These are phyloP conservation scores for Geosiphon pyriformis DNA, from an alignment of 192 early-diverging fungal species.

Conservation along the genomic window DNA sequence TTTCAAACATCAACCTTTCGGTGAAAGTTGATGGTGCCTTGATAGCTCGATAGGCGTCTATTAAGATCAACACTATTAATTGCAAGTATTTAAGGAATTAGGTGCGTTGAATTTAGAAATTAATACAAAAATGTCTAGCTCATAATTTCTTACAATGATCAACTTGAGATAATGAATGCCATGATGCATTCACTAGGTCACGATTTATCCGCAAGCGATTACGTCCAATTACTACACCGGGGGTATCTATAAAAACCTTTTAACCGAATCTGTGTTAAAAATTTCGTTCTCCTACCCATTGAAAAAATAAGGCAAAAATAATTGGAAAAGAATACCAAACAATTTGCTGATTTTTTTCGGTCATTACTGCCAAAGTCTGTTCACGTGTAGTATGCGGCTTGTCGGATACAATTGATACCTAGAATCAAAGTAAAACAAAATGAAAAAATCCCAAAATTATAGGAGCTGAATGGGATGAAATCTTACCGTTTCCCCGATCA, in stretches of 20 bases:
- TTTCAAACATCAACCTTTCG: conserved; percentile 43
- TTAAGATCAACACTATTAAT: conserved; percentile 46
- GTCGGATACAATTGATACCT: conserved; percentile 63
- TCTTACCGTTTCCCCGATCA: conserved; percentile 44
- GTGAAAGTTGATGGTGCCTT: conserved; percentile 26
- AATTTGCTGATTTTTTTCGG: conserved; percentile 57
- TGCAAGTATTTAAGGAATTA: too few species aligned
- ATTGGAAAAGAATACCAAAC: conserved; percentile 24
- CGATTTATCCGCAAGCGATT: conserved; percentile 43
- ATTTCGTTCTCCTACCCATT: not conserved
- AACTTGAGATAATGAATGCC: conserved; percentile 50
- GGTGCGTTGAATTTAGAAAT: too few species aligned
- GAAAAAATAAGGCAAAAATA: not conserved
- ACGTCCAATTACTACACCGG: conserved; percentile 45
- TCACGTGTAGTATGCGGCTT: conserved; percentile 69
- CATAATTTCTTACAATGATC: conserved; percentile 37
- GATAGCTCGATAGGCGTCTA: conserved; percentile 45
- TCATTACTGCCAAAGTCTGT: conserved; percentile 52
- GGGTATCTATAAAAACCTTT: conserved; percentile 56
- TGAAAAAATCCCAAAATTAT: not conserved
- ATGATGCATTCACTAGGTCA: conserved; percentile 50
- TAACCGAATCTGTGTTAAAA: not conserved
- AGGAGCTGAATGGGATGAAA: not conserved
- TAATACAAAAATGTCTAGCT: too few species aligned
- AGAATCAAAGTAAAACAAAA: conserved; percentile 5